These are phyloP conservation scores for Ophiostoma novo-ulmi DNA, from an alignment of 2,329 filamentous ascomycete genomes.

Conservation along the genomic window DNA sequence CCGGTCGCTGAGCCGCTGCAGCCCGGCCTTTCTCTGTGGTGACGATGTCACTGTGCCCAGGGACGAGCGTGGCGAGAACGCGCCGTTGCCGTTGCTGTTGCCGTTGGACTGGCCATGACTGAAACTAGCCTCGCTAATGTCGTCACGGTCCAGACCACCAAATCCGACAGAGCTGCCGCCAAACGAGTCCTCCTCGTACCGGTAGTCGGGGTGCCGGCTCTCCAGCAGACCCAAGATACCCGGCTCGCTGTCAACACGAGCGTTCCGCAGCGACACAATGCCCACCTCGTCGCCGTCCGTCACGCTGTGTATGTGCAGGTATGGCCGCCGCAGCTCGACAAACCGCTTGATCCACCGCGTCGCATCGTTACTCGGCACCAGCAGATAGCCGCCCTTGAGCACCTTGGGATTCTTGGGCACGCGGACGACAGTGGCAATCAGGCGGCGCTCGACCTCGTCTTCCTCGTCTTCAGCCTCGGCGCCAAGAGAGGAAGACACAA, in stretches of 20 bases:
- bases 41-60: conserved; percentile 19
- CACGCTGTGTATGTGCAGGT: conserved; percentile 82
- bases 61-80: not conserved
- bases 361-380: conserved; percentile 76
- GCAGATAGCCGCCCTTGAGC: conserved; percentile 80
- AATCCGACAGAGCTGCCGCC: conserved; percentile 20
- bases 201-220: conserved; percentile 28
- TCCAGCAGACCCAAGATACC: conserved; percentile 75
- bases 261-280: conserved; percentile 81
- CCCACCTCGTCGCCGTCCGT: conserved; percentile 85
- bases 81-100: conserved; percentile 22
- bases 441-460: conserved; percentile 52
- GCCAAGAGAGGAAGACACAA: conserved; percentile 33
- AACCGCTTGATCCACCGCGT: conserved; percentile 88
- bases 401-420: conserved; percentile 75
- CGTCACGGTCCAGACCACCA: conserved; percentile 23
- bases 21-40: conserved; percentile 38
- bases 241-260: conserved; percentile 86
- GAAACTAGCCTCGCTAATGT: conserved; percentile 12
- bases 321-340: conserved; percentile 84
- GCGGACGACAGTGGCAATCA: conserved; percentile 70
- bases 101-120: not conserved
- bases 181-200: conserved; percentile 17
- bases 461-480: not conserved
- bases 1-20: conserved; percentile 53